Conservation (phyloP, 106 monocot genomes). For the Dendrobium huoshanense region DNA sequence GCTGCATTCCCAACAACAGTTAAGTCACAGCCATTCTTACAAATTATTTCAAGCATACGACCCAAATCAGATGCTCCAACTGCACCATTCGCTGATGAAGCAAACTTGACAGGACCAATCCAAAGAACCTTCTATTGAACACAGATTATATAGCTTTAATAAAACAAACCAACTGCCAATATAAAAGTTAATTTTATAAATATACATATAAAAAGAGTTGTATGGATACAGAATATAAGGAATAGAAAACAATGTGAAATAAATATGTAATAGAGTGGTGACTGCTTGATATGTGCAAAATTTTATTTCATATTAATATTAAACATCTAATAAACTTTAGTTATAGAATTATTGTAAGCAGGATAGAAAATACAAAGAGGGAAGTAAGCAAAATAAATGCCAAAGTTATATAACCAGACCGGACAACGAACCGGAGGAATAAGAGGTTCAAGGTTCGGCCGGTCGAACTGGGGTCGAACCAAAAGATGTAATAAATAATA, state of each 20-base stretch:
- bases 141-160: not conserved
- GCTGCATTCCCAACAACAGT: conserved; percentile 57
- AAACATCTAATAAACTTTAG: too few species aligned
- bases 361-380: too few species aligned
- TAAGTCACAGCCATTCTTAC: conserved; percentile 48
- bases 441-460: too few species aligned
- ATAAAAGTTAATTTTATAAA: conserved; percentile 1
- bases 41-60: conserved; percentile 47
- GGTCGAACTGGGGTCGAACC: too few species aligned
- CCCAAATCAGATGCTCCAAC: conserved; percentile 42
- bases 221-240: not conserved
- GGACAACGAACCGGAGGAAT: too few species aligned
- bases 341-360: too few species aligned
- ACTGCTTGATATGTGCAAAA: too few species aligned
- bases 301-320: too few species aligned
- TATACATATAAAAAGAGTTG: not conserved
- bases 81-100: conserved; percentile 15
- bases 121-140: conserved; percentile 63
- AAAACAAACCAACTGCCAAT: not conserved
- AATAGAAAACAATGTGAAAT: not conserved
- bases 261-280: not conserved
- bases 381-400: too few species aligned
- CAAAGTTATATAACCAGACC: too few species aligned
- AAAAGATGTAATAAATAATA: too few species aligned
- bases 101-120: conserved; percentile 67